Evolutionary conservation across 192 early-diverging fungal genomes (phyloP).

Genomic region (Piromyces finnis): DNA sequence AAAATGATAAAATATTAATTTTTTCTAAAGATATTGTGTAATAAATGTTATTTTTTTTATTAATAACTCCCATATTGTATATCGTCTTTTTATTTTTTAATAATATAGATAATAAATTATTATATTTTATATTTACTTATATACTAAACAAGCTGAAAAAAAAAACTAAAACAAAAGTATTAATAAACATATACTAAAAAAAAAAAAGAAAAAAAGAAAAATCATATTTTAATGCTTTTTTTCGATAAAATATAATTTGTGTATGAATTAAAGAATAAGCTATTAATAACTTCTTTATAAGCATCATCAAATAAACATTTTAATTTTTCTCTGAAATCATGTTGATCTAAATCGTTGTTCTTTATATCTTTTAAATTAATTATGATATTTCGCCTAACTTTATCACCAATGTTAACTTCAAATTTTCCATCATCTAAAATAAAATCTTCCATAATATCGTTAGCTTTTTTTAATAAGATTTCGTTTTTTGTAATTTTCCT

Average conservation of each 20-base stretch:
- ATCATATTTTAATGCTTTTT: too few species aligned
- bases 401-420: neutral
- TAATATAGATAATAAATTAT: too few species aligned
- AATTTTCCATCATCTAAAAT: neutral
- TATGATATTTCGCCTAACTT: neutral
- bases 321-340: neutral
- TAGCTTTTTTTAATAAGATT: neutral
- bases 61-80: too few species aligned
- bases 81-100: too few species aligned
- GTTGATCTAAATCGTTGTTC: neutral
- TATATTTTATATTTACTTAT: too few species aligned
- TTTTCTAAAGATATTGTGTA: too few species aligned
- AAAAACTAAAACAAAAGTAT: too few species aligned
- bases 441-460: neutral
- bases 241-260: neutral
- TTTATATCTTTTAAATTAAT: neutral
- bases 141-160: too few species aligned
- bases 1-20: too few species aligned
- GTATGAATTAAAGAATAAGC: neutral
- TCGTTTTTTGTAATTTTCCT: neutral
- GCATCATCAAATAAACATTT: neutral
- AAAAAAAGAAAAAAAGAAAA: too few species aligned
- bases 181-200: too few species aligned
- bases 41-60: too few species aligned
- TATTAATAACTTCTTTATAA: neutral